These are phyloP conservation scores for Drechslerella dactyloides DNA, from an alignment of 2,329 filamentous ascomycete species.

Conservation along the genomic window DNA sequence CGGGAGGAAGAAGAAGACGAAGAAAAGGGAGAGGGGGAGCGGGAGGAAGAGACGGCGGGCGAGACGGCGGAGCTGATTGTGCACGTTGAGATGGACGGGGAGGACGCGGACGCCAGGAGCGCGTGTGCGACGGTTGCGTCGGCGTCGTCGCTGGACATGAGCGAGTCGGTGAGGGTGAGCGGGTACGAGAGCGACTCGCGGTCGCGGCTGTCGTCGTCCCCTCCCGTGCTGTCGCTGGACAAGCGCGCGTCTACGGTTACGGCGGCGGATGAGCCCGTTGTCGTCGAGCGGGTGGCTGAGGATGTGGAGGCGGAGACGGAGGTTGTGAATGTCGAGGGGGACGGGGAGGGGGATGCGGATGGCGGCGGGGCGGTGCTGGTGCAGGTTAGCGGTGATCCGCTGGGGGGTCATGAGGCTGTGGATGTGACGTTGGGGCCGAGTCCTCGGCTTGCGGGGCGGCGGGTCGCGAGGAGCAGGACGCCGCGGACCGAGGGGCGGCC, in stretches of 20 bases:
- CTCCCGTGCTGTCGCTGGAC: constrained; percentile 41
- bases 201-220: constrained; percentile 37
- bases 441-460: constrained; percentile 11
- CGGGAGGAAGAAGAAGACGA: constrained; percentile 23
- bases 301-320: constrained; percentile 24
- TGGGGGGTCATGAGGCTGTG: constrained; percentile 44
- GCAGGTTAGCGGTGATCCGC: constrained; percentile 25
- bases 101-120: constrained; percentile 19
- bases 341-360: neutral
- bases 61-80: constrained; percentile 23
- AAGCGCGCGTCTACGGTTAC: constrained; percentile 12
- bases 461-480: constrained; percentile 29
- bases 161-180: constrained; percentile 36
- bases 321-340: too few species aligned
- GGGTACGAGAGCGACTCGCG: constrained; percentile 38
- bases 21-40: constrained; percentile 8
- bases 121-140: constrained; percentile 36
- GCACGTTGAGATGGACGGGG: constrained; percentile 11
- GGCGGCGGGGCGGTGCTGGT: neutral
- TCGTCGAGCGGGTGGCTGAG: constrained; percentile 7
- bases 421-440: constrained; percentile 31
- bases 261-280: too few species aligned
- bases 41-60: constrained; percentile 16
- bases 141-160: constrained; percentile 36
- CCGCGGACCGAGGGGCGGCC: constrained; percentile 14